A percentile compares a stretch with the other conserved stretches of the same genome.
phyloP scores from a whole-genome alignment of 805 yeast species.

The Alloascoidea hylecoeti region DNA sequence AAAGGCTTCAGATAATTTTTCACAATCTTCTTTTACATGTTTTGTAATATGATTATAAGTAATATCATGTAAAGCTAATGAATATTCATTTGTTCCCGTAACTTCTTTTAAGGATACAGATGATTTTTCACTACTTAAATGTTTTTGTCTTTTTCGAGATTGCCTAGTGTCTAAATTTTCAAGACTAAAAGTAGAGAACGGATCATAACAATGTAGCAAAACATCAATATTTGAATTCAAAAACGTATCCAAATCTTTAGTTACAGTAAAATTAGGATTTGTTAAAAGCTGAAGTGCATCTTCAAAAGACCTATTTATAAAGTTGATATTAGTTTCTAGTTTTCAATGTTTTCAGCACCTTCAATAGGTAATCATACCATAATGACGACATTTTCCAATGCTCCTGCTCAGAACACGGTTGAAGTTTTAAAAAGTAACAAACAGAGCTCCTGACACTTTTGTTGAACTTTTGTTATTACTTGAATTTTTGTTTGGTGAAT shows the following conservation, averaged over 20 bases:
- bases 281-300: neutral
- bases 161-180: neutral
- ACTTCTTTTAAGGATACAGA: neutral
- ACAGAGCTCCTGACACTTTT: no score
- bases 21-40: neutral
- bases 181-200: no score
- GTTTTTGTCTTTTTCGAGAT: neutral
- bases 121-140: neutral
- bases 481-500: no score
- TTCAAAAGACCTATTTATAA: conserved; percentile 1
- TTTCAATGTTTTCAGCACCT: no score
- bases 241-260: neutral
- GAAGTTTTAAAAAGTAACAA: no score
- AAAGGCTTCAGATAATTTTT: neutral
- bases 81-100: neutral
- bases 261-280: neutral
- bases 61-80: neutral
- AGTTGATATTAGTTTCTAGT: no score
- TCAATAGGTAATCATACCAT: no score
- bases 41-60: neutral
- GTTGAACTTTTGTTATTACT: no score
- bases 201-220: conserved; percentile 1
- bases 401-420: no score
- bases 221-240: neutral
- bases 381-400: no score